These are phyloP conservation scores for Metschnikowia lochheadii DNA, from an alignment of 805 yeast species.

Conservation along the genomic window DNA sequence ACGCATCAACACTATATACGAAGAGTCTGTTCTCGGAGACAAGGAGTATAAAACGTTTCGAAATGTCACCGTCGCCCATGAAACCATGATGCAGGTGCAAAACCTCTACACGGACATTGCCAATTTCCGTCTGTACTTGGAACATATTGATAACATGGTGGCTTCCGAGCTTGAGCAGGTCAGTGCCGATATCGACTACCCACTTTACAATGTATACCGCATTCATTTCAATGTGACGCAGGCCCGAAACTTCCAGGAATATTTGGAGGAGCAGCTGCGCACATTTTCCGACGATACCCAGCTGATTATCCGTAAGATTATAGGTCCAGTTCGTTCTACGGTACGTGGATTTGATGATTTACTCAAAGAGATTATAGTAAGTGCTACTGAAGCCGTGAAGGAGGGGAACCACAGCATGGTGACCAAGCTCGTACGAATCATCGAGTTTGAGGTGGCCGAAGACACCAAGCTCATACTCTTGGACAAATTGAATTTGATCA, in stretches of 20 bases:
- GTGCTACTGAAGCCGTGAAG: constrained; percentile 68
- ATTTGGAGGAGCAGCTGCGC: constrained; percentile 52
- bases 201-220: constrained; percentile 52
- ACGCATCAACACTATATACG: constrained; percentile 47
- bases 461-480: constrained; percentile 52
- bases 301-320: constrained; percentile 57
- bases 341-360: constrained; percentile 60
- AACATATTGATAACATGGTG: constrained; percentile 49
- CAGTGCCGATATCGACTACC: constrained; percentile 30
- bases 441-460: constrained; percentile 76
- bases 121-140: constrained; percentile 48
- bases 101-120: constrained; percentile 60
- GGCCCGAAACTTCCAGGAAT: constrained; percentile 76
- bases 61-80: constrained; percentile 62
- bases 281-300: constrained; percentile 58
- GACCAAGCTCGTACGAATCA: constrained; percentile 66
- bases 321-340: constrained; percentile 42
- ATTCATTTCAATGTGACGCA: constrained; percentile 69
- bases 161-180: constrained; percentile 38
- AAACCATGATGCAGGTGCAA: constrained; percentile 67
- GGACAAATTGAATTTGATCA: constrained; percentile 24
- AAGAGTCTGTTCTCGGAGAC: constrained; percentile 56
- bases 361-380: constrained; percentile 59
- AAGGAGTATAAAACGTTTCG: constrained; percentile 66
- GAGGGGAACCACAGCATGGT: constrained; percentile 65